Evolutionary conservation across 2,329 filamentous ascomycete genomes (phyloP), one percentile per base, ranked within the genome.

Genomic region (Ophiostoma sp.): DNA sequence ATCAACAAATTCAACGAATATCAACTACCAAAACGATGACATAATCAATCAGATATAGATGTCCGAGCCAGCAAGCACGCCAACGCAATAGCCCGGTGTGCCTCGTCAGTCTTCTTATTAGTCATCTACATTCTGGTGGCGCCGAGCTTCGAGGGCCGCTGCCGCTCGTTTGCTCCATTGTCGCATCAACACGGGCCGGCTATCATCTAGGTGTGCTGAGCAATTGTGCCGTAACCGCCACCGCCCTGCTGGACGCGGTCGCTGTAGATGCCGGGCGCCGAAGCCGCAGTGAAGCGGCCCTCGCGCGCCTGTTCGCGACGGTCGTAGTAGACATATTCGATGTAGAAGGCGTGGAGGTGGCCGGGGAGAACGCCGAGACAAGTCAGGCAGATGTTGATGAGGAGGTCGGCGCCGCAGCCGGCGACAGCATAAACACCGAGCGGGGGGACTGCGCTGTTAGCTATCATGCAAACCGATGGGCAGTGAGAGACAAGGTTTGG

Each of bases 261-360:
- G 73, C 87, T 90, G 76, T 89, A 93, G 18, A 93, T 84, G 41
- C 89, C 89, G 0, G 90, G 87, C 1, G 89, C 89, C 2, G 81
- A 83, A 8, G 78, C 75, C 4, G 81, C 79, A 27, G 83, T 79
- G 69, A 82, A 82, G 11, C 82, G 80, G 5, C 89, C 89, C 45
- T 84, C 80, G 63, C 82, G 79, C 2, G 83, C 82, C 75, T 88
- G 84, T 73, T 91, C 87, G 67, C 83, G 84, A 52, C 89, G 89
- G 74, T 91, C 86, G 77, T 89, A 94, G 80, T 93, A 96, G 71
- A 96, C 82, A 76, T 93, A 96, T 78, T 93, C 87, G 70, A 92
- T 73, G 76, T 93, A 95, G 77, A 93, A 93, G 60, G 90, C 90
- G 76, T 93, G 88, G 58, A 94, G 85, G 73, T 92, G 88, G 7